Conservation (phyloP, 75 land plant genomes). For the Pinus tabuliformis region DNA sequence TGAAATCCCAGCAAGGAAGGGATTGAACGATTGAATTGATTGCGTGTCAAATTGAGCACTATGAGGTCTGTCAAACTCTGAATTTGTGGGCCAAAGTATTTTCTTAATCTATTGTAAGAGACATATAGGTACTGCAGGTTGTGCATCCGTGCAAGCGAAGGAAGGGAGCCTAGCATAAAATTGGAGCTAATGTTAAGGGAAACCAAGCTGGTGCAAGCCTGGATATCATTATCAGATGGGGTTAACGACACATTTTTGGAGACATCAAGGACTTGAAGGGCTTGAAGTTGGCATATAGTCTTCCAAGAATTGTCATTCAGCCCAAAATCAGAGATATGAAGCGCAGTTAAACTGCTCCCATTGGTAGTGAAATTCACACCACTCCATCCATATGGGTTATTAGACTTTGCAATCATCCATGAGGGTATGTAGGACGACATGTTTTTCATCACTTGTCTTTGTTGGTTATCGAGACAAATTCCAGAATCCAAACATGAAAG, state of each 20-base stretch:
- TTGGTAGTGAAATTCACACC: neutral
- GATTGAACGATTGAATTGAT: neutral
- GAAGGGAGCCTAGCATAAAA: conserved; percentile 19
- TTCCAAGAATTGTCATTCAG: neutral
- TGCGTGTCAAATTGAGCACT: neutral
- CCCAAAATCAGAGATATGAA: neutral
- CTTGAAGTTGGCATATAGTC: neutral
- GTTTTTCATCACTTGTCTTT: neutral
- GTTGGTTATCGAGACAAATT: neutral
- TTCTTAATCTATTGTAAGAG: conserved; percentile 11
- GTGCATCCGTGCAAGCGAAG: conserved; percentile 3
- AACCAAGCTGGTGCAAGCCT: conserved; percentile 6
- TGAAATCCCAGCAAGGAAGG: no score
- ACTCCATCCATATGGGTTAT: neutral
- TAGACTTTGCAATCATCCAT: neutral
- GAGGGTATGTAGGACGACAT: neutral
- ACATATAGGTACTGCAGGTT: conserved; percentile 14
- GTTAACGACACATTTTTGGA: neutral
- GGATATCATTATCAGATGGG: neutral
- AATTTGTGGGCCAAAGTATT: conserved; percentile 4
- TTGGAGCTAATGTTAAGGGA: conserved; percentile 23
- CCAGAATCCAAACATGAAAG: no score
- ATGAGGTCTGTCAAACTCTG: neutral
- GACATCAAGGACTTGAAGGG: neutral
- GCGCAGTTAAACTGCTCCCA: neutral